Evolutionary conservation across 78 protist species (phyloP).

Genomic region (Planoprotostelium fungivorum): DNA sequence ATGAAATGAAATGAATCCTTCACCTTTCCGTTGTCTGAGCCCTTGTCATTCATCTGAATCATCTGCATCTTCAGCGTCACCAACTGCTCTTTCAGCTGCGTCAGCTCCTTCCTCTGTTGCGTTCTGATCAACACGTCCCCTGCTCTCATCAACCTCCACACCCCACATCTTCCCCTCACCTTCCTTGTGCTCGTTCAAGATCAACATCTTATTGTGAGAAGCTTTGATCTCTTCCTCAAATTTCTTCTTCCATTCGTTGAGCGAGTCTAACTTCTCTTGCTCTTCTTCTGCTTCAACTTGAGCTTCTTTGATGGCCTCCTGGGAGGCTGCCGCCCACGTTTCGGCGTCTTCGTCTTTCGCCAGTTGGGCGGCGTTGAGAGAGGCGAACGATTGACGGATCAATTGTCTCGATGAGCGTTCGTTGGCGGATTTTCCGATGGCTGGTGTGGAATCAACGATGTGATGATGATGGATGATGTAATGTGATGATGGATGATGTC

Average conservation of each 20-base stretch:
- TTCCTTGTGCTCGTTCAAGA: not conserved
- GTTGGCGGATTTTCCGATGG: too few species aligned
- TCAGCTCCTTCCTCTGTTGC: not conserved
- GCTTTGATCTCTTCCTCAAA: not conserved
- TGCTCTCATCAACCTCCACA: not conserved
- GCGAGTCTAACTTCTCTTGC: not conserved
- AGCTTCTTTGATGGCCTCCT: not conserved
- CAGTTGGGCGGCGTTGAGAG: not conserved
- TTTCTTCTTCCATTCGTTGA: not conserved
- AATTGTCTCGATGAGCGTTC: not conserved
- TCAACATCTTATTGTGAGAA: not conserved
- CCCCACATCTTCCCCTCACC: not conserved
- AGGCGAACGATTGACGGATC: not conserved
- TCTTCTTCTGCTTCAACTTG: not conserved
- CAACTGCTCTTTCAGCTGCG: not conserved
- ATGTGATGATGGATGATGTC: too few species aligned
- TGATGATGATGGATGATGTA: too few species aligned
- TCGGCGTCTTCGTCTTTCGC: not conserved
- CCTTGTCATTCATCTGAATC: not conserved
- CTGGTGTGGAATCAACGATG: too few species aligned
- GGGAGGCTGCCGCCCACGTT: not conserved
- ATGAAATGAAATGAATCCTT: too few species aligned
- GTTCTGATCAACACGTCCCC: not conserved
- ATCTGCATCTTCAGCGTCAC: not conserved
- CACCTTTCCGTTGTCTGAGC: too few species aligned